A percentile compares a stretch with the other conserved stretches of the same genome.
phyloP scores from a whole-genome alignment of 2,329 filamentous ascomycete genomes.

The Sporothrix brasiliensis region DNA sequence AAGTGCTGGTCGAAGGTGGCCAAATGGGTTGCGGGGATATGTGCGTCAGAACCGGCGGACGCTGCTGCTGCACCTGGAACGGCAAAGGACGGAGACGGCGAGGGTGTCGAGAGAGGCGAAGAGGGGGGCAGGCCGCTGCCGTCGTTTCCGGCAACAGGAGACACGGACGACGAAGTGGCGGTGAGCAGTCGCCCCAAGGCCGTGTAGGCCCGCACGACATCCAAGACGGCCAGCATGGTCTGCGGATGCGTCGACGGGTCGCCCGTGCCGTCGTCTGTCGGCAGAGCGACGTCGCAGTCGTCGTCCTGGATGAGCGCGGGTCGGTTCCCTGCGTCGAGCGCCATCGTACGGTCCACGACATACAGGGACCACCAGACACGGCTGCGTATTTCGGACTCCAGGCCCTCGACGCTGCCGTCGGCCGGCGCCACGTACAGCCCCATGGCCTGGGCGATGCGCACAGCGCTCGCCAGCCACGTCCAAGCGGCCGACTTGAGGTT shows the following conservation, averaged over 20 bases:
- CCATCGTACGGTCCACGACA: conserved; percentile 78
- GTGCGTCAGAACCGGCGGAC: conserved; percentile 35
- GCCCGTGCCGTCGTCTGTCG: conserved; percentile 73
- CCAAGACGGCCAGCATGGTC: conserved; percentile 76
- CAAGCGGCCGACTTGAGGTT: conserved; percentile 85
- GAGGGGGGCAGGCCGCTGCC: neutral
- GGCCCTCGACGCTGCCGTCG: conserved; percentile 63
- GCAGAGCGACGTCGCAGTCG: conserved; percentile 83
- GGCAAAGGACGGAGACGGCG: conserved; percentile 23
- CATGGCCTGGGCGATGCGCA: conserved; percentile 80
- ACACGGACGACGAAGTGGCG: neutral
- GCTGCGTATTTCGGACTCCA: conserved; percentile 84
- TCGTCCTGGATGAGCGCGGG: conserved; percentile 82
- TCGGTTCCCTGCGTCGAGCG: conserved; percentile 72
- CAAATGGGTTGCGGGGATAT: conserved; percentile 67
- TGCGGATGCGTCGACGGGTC: conserved; percentile 48
- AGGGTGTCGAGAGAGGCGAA: conserved; percentile 28
- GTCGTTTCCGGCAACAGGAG: neutral
- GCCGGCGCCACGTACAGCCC: conserved; percentile 73
- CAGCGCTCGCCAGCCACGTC: conserved; percentile 79
- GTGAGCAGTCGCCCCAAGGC: conserved; percentile 67
- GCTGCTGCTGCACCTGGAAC: neutral
- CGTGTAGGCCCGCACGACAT: conserved; percentile 77
- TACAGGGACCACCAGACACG: conserved; percentile 95
- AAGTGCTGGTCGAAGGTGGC: conserved; percentile 83